Base-by-base conservation (phyloP, 495 filamentous ascomycete genomes). In the Lophium mytilinum region DNA sequence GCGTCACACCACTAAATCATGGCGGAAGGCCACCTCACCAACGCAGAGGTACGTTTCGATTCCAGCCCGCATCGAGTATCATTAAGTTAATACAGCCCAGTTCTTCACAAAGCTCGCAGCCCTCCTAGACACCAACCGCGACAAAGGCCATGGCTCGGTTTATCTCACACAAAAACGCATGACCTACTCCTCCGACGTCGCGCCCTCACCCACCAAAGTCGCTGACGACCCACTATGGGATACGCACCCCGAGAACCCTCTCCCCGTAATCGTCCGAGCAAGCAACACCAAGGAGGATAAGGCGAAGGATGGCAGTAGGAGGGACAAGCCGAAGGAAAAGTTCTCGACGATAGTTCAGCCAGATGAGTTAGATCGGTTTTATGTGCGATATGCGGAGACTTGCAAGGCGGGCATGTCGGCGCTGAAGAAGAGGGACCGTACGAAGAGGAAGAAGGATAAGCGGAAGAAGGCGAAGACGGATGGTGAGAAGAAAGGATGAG, bases 371-470 rank as follows among this genome's bases (percentile, higher is more conserved):
- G 89, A 95, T 39, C 73, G 68, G 0, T 98, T 98, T 63, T 98
- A 87, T 71, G 75, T 75, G 14, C 78, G 81, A 40, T 98, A 97
- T 71, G 90, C 90, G n/a, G 94, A 97, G 63, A 78, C 89, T 7
- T 95, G 90, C 70, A 96, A 93, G 74, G 72, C 77, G 0, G 89
- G 90, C 15, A 97, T 96, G 91, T 76, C 80, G 30, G 82, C 78
- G 17, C 64, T 98, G 76, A 97, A 96, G 86, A 96, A 94, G 75
- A 75, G 92, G 53, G 90, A 96, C 76, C 78, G 89, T 63, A 89
- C 81, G 58, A 89, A 84, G 75, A 76, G 79, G 66, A 96, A 91
- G 77, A 83, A 83, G 56, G 66, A 69, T 14, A 88, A 87, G 73
- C 77, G 77, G 50, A 83, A 83, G 76, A 83, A 82, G 53, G 89